A percentile compares a stretch with the other conserved stretches of the same genome.
phyloP scores from a whole-genome alignment of 129 eudicot species.

The Chrysanthemum lavandulifolium region DNA sequence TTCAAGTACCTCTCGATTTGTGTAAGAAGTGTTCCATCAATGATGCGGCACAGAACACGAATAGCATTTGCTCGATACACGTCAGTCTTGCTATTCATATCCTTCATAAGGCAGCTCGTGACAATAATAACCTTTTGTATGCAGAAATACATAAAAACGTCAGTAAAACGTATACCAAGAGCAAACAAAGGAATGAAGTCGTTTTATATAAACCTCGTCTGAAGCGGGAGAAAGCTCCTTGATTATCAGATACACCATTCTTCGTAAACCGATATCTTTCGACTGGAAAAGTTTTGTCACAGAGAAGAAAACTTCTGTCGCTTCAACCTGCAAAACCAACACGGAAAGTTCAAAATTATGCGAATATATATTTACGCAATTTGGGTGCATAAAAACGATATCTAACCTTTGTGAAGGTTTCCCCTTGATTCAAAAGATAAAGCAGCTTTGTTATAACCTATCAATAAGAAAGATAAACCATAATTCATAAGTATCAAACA shows the following conservation, averaged over 20 bases:
- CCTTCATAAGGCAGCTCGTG: conserved; percentile 96
- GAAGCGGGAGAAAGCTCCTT: conserved; percentile 88
- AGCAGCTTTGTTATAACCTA: conserved; percentile 96
- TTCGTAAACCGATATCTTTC: conserved; percentile 73
- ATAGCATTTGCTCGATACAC: conserved; percentile 96
- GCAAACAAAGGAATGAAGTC: not conserved
- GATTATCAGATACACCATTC: conserved; percentile 86
- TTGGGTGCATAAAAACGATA: conserved; percentile 5
- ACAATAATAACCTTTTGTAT: conserved; percentile 77
- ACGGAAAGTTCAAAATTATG: conserved; percentile 14
- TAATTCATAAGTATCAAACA: not conserved
- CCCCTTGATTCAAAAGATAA: conserved; percentile 95
- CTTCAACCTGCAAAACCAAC: conserved; percentile 57
- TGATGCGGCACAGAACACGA: conserved; percentile 94
- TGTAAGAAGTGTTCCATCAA: conserved; percentile 86
- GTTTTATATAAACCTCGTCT: conserved; percentile 59
- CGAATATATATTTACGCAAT: not conserved
- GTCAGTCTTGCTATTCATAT: conserved; percentile 96
- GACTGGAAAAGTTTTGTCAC: conserved; percentile 85
- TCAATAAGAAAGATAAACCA: conserved; percentile 3
- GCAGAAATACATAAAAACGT: conserved; percentile 17
- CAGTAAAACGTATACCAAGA: not conserved
- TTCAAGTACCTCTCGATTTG: conserved; percentile 95
- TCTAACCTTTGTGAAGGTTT: conserved; percentile 77
- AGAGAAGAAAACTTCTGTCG: conserved; percentile 83